These are phyloP conservation scores for Corniculantispora saksenae DNA, from an alignment of 2,329 filamentous ascomycete species.

Conservation along the genomic window DNA sequence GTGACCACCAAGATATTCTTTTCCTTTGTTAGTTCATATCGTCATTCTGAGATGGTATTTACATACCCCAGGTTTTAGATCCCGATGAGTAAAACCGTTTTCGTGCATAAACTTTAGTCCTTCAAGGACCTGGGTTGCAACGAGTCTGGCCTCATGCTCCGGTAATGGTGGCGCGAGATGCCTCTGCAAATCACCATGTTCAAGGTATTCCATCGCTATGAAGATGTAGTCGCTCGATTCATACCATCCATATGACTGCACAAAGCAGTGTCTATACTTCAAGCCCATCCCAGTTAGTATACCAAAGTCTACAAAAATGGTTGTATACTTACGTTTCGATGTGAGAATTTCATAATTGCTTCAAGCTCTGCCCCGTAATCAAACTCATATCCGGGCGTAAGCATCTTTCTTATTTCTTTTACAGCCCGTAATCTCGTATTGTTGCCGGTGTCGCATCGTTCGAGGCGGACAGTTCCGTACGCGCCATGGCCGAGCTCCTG, in stretches of 20 bases:
- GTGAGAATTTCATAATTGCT: constrained; percentile 21
- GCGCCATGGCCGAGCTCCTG: constrained; percentile 15
- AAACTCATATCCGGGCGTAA: background rate
- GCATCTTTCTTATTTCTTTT: background rate
- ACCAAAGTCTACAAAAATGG: too few relatives aligned
- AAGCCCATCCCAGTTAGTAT: background rate
- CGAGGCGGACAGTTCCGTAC: constrained; percentile 17
- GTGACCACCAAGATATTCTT: constrained; percentile 25
- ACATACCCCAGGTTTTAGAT: constrained; percentile 22
- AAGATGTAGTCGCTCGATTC: constrained; percentile 17
- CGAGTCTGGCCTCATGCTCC: constrained; percentile 15
- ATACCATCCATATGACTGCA: constrained; percentile 23
- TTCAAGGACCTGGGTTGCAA: constrained; percentile 21
- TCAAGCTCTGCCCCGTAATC: constrained; percentile 17
- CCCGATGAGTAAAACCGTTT: constrained; percentile 24
- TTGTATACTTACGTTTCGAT: constrained; percentile 7
- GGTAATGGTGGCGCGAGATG: constrained; percentile 13
- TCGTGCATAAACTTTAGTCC: constrained; percentile 24
- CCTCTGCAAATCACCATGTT: constrained; percentile 20
- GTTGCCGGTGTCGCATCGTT: background rate
- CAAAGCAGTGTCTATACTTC: constrained; percentile 24
- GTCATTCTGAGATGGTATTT: background rate
- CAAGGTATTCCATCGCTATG: constrained; percentile 23
- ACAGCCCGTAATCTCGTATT: background rate
- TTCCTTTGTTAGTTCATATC: background rate